phyloP scores from a whole-genome alignment of 176 grass and related monocot genomes.

The Rhipidocladum racemiflorum region DNA sequence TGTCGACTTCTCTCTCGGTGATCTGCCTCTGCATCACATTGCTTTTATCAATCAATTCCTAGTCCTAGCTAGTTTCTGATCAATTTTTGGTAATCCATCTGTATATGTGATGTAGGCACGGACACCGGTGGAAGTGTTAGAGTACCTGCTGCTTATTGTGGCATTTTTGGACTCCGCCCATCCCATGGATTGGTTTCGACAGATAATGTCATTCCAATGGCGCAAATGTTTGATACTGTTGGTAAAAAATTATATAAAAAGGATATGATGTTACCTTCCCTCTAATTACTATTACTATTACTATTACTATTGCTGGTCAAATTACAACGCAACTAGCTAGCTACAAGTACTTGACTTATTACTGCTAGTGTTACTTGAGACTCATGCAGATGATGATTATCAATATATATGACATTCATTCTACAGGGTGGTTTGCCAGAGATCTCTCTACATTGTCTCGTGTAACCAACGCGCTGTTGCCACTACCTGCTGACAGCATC shows the following conservation, averaged over 20 bases:
- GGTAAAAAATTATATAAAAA: conserved; percentile 38
- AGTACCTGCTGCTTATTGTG: conserved; percentile 84
- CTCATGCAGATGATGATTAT: not conserved
- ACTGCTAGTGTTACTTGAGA: not conserved
- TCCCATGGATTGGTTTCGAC: conserved; percentile 65
- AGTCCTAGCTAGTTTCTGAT: not conserved
- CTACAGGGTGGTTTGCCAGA: conserved; percentile 78
- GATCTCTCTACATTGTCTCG: conserved; percentile 53
- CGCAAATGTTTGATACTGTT: conserved; percentile 82
- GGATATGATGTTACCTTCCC: not conserved
- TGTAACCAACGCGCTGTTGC: conserved; percentile 51
- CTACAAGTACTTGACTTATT: not conserved
- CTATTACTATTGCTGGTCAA: not conserved
- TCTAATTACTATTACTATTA: too few relatives aligned
- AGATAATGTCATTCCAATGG: conserved; percentile 60
- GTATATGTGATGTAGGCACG: conserved; percentile 74
- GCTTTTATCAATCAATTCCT: not conserved
- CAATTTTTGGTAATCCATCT: too few relatives aligned
- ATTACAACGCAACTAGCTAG: not conserved
- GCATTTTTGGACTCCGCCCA: conserved; percentile 76
- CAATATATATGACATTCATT: not conserved
- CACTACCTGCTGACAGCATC: conserved; percentile 31
- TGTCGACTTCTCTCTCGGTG: conserved; percentile 72
- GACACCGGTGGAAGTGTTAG: conserved; percentile 88
- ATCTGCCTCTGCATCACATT: not conserved